Percentiles rank a stretch among this genome's conserved stretches.
phyloP scores from a whole-genome alignment of 2,329 filamentous ascomycete genomes.

The Fusarium lyarnte region DNA sequence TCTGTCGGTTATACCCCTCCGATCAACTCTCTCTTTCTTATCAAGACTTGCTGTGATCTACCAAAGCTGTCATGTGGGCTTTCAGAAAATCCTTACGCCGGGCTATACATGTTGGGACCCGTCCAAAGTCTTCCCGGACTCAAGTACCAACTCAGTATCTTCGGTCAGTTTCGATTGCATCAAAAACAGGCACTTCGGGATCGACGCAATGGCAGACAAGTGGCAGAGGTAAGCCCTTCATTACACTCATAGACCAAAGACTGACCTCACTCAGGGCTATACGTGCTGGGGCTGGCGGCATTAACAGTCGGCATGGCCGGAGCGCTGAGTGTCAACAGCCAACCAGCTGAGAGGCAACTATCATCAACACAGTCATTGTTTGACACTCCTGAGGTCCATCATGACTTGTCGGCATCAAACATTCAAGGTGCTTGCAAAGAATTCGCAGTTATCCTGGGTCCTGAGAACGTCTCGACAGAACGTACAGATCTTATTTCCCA shows the following conservation, averaged over 20 bases:
- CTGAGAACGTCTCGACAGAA: slow-evolving; percentile 11
- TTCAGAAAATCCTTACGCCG: accelerated
- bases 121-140: accelerated
- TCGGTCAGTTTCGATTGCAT: background rate
- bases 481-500: slow-evolving; percentile 1
- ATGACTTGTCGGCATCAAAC: background rate
- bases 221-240: background rate
- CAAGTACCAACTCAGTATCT: accelerated
- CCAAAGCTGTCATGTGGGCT: background rate
- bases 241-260: accelerated
- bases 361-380: background rate
- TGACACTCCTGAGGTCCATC: background rate
- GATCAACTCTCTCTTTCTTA: accelerated
- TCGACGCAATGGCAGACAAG: accelerated
- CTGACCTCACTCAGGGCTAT: background rate
- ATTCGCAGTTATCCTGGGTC: background rate
- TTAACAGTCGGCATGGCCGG: background rate
- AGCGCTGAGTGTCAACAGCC: accelerated
- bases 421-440: slow-evolving; percentile 1
- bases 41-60: too few species aligned
- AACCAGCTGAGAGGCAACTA: accelerated
- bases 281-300: background rate
- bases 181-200: accelerated
- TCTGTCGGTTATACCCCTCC: background rate
- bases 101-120: accelerated